Evolutionary conservation across 257 asterid species (phyloP), one percentile per base, ranked within the genome.

Genomic region (Penstemon eatonii): DNA sequence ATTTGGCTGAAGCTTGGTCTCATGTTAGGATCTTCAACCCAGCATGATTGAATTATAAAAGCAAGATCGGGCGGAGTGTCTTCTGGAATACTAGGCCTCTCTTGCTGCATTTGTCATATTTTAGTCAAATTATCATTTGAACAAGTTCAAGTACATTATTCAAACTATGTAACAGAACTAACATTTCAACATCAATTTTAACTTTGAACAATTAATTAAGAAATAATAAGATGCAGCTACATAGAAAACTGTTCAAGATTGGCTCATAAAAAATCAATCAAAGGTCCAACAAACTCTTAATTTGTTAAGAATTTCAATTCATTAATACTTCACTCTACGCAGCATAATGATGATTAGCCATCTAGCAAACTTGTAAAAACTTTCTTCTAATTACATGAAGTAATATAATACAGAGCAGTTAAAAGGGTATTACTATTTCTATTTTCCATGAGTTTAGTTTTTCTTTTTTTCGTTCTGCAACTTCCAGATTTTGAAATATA

Each of bases 11-110:
- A 92, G 85, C 90, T 79, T 46, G 98, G 98, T 42, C 98, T 85
- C 90, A 92, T 70, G 60, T 86, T 90, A 5, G 98, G 91, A 82
- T 90, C 98, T 82, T 92, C 98, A n/a, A 92, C 98, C 97, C 98
- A 92, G 63, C 96, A 88, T 12, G 98, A 90, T 75, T 85, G 97
- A 38, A 90, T 82, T 75, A 90, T 81, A 60, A 85, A 88, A 15
- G 92, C 86, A 8, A 92, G 85, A 74, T 90, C 97, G 0, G 88
- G 66, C 37, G 96, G 83, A 46, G 79, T 74, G 68, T 84, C 90
- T 40, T 88, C 92, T 55, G 96, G 87, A 59, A 92, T 67, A 64
- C 5, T 58, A 45, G 98, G 98, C 81, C 98, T 83, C 80, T 90
- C 98, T 86, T 86, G 95, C 98, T 92, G 93, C 91, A 84, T 61